Evolutionary conservation across 805 yeast genomes (phyloP), one percentile per base, ranked within the genome.

Genomic region (Candida cerambycidarum): DNA sequence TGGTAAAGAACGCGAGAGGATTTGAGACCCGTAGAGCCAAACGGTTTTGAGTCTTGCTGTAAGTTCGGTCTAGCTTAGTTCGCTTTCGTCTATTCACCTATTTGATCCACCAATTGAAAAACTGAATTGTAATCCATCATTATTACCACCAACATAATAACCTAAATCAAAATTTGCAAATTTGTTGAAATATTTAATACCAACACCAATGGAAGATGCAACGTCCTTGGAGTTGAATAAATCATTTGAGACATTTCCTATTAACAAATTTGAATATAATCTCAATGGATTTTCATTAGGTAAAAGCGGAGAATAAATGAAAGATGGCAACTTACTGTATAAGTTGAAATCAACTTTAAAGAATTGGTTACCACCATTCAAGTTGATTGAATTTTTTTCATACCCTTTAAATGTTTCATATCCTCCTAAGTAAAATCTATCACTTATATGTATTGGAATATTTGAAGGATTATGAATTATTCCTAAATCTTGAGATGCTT

Each of bases 351-450:
- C 86, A 17, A 76, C 62, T 23, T 84, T 76, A 39, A 75, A 60
- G 54, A 72, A 81, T 42, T 71, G 74, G 29, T 79, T 77, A 5
- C 95, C 96, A 5, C 96, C 96, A 44, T 79, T 70, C 1, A 83
- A 80, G 11, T 93, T 90, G 27, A 85, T 59, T 0, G 87, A 79
- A 66, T 83, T 83, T 41, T 75, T 67, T 25, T 77, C 71, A 56
- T 85, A 87, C 1, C 90, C 89, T 44, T 85, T 71, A 21, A 89
- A 79, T 41, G 83, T 84, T 42, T 80, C 75, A 11, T 82, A 77
- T 0, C 96, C 97, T 13, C 97, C 95, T 34, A 86, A 69, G 55
- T 82, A 87, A 59, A 90, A 92, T 50, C 86, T 76, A 61, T 92
- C 99, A 57, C 83, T 75, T 23, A 83, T 56, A 54, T 85, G 90